phyloP scores from a whole-genome alignment of 352 stramenopile species.

The Phytopythium delawarense region DNA sequence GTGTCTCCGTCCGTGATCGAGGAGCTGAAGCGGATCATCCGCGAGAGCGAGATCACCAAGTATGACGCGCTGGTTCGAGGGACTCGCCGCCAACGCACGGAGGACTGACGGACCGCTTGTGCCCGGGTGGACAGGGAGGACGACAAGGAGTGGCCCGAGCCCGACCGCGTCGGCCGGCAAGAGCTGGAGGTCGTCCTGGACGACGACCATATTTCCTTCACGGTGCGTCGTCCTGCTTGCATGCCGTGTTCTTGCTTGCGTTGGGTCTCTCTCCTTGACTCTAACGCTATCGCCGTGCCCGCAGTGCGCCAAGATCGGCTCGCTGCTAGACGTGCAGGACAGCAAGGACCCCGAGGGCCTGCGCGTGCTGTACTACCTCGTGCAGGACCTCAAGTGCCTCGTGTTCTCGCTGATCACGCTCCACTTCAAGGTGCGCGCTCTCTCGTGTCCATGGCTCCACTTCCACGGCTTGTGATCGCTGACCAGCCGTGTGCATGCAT shows the following conservation, averaged over 20 bases:
- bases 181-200: conserved; percentile 96
- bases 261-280: background rate
- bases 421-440: conserved; percentile 90
- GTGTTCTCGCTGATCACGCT: conserved; percentile 96
- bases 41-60: conserved; percentile 90
- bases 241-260: too few species aligned
- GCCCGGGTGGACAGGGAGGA: conserved; percentile 64
- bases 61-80: conserved; percentile 16
- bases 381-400: conserved; percentile 96
- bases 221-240: conserved; percentile 30
- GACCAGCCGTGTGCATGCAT: background rate
- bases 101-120: background rate
- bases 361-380: conserved; percentile 95
- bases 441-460: background rate
- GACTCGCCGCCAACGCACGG: background rate
- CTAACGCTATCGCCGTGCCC: background rate
- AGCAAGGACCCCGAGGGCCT: conserved; percentile 95
- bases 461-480: background rate
- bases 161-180: conserved; percentile 90
- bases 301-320: conserved; percentile 95
- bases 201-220: conserved; percentile 97
- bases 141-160: conserved; percentile 95
- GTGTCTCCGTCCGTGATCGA: conserved; percentile 90
- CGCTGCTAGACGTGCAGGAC: conserved; percentile 92
- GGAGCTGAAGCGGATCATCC: conserved; percentile 93